Evolutionary conservation across 129 eudicot genomes (phyloP).

Genomic region (Cynara cardunculus): DNA sequence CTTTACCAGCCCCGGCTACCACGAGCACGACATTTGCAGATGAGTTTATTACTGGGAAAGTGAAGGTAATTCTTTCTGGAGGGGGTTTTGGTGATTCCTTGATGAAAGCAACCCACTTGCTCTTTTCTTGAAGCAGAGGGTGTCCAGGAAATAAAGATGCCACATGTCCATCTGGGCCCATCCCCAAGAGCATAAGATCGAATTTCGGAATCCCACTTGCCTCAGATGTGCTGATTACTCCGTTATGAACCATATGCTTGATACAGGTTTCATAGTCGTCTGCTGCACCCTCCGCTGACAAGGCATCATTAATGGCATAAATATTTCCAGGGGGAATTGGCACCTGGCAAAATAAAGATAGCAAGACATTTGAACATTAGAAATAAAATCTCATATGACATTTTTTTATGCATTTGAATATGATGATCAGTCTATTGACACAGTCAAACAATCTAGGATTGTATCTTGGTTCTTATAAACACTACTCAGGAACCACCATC

Average conservation of each 20-base stretch:
- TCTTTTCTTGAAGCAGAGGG: conserved; percentile 48
- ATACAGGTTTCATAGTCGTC: conserved; percentile 68
- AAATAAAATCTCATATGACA: neutral
- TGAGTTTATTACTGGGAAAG: conserved; percentile 75
- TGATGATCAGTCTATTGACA: no score
- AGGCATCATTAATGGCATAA: conserved; percentile 68
- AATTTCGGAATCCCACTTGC: conserved; percentile 62
- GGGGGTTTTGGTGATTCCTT: conserved; percentile 92
- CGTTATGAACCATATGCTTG: conserved; percentile 47
- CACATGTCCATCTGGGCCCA: conserved; percentile 88
- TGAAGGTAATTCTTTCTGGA: conserved; percentile 68
- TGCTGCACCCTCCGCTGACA: conserved; percentile 85
- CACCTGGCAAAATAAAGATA: conserved; percentile 40
- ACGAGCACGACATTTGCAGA: conserved; percentile 65
- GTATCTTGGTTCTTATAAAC: no score
- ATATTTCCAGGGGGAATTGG: conserved; percentile 74
- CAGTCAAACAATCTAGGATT: no score
- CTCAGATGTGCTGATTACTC: conserved; percentile 37
- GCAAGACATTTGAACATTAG: neutral
- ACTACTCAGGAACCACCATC: no score
- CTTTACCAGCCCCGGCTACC: conserved; percentile 64
- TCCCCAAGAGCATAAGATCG: conserved; percentile 74
- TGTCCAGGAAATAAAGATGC: conserved; percentile 84
- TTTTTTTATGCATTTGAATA: neutral
- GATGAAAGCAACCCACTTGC: conserved; percentile 68